Evolutionary conservation across 208 protist species (phyloP).

Genomic region (Acanthamoeba triangularis): DNA sequence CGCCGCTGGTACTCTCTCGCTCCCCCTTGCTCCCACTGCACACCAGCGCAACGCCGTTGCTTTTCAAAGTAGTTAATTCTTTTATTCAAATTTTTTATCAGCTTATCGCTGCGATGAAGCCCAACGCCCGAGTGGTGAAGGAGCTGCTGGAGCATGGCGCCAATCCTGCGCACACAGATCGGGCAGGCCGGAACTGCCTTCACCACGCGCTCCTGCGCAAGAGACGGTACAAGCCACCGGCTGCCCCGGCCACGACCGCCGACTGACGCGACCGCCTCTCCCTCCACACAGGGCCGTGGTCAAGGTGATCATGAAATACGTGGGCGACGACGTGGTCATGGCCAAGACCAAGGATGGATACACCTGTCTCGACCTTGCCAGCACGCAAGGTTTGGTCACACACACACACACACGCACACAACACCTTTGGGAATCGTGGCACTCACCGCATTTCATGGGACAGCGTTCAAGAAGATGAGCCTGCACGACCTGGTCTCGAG

Average conservation of each 20-base stretch:
- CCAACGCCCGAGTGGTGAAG: background rate
- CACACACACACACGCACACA: background rate
- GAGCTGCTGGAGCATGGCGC: conserved; percentile 3
- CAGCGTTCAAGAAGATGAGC: conserved; percentile 26
- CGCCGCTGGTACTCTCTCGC: conserved; percentile 26
- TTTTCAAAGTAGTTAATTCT: no score
- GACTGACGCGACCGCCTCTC: background rate
- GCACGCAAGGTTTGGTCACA: background rate
- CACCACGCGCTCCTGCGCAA: conserved; percentile 27
- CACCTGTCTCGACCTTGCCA: conserved; percentile 9
- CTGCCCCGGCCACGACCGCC: background rate
- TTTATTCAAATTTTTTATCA: no score
- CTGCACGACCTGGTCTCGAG: conserved; percentile 29
- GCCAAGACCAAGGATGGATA: conserved; percentile 17
- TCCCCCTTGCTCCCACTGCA: no score
- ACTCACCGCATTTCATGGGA: background rate
- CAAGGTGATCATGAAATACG: conserved; percentile 40
- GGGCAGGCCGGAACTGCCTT: background rate
- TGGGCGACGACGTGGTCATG: background rate
- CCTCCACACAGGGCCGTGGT: background rate
- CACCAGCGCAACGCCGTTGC: no score
- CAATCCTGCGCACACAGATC: background rate
- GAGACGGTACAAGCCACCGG: background rate
- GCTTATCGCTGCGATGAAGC: background rate
- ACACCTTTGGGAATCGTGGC: no score